Evolutionary conservation across 805 yeast genomes (phyloP).

Genomic region (Yueomyces sinensis): DNA sequence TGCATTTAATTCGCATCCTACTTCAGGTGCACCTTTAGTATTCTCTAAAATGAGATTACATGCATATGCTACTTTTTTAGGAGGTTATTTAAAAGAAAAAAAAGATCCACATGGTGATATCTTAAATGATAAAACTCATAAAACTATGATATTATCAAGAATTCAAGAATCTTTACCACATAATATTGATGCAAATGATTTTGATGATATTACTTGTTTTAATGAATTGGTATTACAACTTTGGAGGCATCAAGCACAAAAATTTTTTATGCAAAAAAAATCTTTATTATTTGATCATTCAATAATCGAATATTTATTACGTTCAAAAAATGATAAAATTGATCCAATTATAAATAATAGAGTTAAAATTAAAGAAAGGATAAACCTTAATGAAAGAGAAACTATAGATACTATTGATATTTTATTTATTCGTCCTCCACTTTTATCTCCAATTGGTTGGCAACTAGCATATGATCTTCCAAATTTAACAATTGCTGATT

Average conservation of each 20-base stretch:
- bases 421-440: not conserved
- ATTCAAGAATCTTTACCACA: not conserved
- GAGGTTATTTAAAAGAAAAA: conserved; percentile 11
- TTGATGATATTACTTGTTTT: not conserved
- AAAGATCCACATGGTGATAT: too few relatives aligned
- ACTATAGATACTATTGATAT: not conserved
- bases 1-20: conserved; percentile 14
- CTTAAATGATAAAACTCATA: not conserved
- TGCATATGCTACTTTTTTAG: conserved; percentile 10
- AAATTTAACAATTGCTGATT: conserved; percentile 18
- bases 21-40: conserved; percentile 9
- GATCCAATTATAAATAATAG: not conserved
- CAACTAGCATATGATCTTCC: conserved; percentile 24
- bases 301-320: not conserved
- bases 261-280: conserved; percentile 12
- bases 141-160: not conserved
- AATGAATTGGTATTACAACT: conserved; percentile 11
- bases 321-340: not conserved
- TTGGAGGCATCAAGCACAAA: conserved; percentile 17
- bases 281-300: conserved; percentile 12
- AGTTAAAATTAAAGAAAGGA: not conserved
- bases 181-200: not conserved
- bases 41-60: conserved; percentile 12
- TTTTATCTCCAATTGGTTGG: conserved; percentile 10
- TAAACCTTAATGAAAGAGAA: not conserved